Evolutionary conservation across 345 rosid genomes (phyloP).

Genomic region (Boechera divaricarpa): DNA sequence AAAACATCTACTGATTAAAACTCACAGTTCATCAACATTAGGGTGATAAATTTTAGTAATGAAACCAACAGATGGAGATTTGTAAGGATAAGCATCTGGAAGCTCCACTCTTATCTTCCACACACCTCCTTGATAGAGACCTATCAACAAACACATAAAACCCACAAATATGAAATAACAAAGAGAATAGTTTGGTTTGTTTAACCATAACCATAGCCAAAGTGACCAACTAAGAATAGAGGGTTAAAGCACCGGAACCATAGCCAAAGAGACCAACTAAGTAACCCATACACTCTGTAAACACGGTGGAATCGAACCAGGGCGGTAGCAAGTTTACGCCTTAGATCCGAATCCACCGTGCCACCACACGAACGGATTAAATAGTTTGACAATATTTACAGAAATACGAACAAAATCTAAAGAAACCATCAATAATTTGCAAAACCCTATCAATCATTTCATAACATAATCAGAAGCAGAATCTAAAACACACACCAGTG

Average conservation of each 20-base stretch:
- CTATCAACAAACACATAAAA: conserved; percentile 46
- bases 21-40: conserved; percentile 98
- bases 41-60: conserved; percentile 97
- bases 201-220: not conserved
- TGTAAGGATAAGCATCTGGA: conserved; percentile 98
- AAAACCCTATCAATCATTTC: conserved; percentile 28
- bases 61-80: conserved; percentile 97
- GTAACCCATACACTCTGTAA: not conserved
- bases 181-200: not conserved
- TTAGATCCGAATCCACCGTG: conserved; percentile 22
- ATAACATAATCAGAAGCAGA: not conserved
- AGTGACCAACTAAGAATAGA: not conserved
- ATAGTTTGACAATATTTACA: not conserved
- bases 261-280: conserved; percentile 11
- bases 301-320: not conserved
- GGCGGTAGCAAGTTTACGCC: not conserved
- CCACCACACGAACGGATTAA: not conserved
- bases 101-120: conserved; percentile 99
- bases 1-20: not conserved
- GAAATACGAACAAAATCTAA: conserved; percentile 3
- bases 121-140: conserved; percentile 88
- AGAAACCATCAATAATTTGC: not conserved
- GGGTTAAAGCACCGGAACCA: not conserved
- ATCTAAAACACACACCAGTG: not conserved
- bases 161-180: not conserved